Conservation (phyloP, 345 rosid species). For the Lenwebbia sp. region DNA sequence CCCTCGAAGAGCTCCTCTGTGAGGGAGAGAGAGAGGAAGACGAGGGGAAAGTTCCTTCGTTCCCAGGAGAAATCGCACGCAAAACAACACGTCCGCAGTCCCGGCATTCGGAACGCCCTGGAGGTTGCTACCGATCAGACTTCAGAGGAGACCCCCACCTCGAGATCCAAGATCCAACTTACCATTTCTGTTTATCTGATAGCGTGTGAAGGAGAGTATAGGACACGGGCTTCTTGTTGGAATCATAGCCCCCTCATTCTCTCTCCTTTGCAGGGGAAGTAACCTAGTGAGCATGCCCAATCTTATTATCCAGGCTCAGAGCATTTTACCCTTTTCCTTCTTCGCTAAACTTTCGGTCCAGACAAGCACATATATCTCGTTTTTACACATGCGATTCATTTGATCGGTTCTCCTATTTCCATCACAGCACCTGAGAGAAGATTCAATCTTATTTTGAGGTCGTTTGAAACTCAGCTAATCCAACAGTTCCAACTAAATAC, state of each 20-base stretch:
- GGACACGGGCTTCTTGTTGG: not conserved
- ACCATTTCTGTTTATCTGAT: too few species aligned
- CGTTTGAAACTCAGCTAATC: not conserved
- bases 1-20: too few species aligned
- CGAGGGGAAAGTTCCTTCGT: too few species aligned
- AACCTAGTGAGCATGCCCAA: not conserved
- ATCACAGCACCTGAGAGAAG: not conserved
- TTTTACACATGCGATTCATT: not conserved
- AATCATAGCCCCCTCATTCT: not conserved
- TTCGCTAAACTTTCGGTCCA: not conserved
- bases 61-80: too few species aligned
- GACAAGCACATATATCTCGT: not conserved
- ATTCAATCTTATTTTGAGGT: not conserved
- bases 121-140: too few species aligned
- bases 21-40: too few species aligned
- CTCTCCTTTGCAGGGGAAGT: not conserved
- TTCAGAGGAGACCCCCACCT: too few species aligned
- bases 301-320: not conserved
- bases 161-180: too few species aligned
- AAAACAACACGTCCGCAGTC: too few species aligned
- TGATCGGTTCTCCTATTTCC: not conserved
- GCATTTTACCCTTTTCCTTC: not conserved
- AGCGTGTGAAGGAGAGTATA: too few species aligned
- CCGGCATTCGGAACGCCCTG: too few species aligned
- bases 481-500: not conserved